These are phyloP conservation scores for Stephania yunnanensis DNA, from an alignment of 164 flowering plant genomes.

Conservation along the genomic window DNA sequence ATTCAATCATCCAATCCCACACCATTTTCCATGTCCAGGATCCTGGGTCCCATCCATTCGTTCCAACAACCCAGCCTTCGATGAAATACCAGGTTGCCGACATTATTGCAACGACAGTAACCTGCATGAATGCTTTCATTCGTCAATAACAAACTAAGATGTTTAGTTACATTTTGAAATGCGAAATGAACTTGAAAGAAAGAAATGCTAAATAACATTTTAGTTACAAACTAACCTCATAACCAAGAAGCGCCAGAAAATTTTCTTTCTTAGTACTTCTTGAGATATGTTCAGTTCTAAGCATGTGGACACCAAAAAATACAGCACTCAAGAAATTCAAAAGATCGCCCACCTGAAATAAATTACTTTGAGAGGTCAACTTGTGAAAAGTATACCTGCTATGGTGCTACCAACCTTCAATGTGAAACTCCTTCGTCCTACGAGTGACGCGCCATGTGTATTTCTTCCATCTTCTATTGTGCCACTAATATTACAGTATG, in stretches of 20 bases:
- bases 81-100: constrained; percentile 56
- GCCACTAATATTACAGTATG: constrained; percentile 4
- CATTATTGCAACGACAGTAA: constrained; percentile 50
- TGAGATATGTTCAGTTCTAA: constrained; percentile 77
- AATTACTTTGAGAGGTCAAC: constrained; percentile 9
- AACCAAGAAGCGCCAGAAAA: constrained; percentile 69
- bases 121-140: constrained; percentile 27
- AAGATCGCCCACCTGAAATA: constrained; percentile 72
- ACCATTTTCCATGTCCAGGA: constrained; percentile 46
- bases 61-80: constrained; percentile 33
- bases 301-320: constrained; percentile 79
- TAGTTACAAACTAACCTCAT: constrained; percentile 46
- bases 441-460: background rate
- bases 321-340: constrained; percentile 76
- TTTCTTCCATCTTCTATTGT: constrained; percentile 13
- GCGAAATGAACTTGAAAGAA: background rate
- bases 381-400: constrained; percentile 5
- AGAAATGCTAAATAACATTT: too few relatives aligned
- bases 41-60: constrained; percentile 25
- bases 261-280: constrained; percentile 50
- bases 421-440: background rate
- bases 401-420: background rate
- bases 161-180: background rate
- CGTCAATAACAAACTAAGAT: constrained; percentile 4
- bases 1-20: constrained; percentile 39